These are phyloP conservation scores for Colletotrichum lindemuthianum DNA, from an alignment of 2,329 filamentous ascomycete genomes.

Conservation along the genomic window DNA sequence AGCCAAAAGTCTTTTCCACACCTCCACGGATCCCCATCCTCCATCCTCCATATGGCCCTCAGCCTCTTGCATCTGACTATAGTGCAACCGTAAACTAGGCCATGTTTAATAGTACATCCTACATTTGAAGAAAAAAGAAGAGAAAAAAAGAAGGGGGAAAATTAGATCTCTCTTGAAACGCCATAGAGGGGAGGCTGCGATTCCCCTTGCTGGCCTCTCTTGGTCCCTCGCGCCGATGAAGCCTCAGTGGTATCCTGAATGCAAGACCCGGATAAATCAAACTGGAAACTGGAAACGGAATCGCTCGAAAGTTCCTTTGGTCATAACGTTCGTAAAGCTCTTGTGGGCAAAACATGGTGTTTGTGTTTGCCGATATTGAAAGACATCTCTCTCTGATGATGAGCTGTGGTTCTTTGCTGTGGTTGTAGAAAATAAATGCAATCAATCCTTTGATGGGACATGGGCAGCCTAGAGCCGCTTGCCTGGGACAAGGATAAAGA, in stretches of 20 bases:
- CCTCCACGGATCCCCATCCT: neutral
- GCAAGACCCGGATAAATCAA: constrained; percentile 15
- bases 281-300: constrained; percentile 10
- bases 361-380: neutral
- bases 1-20: constrained; percentile 26
- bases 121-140: constrained; percentile 17
- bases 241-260: constrained; percentile 29
- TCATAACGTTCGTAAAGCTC: constrained; percentile 34
- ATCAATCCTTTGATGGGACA: constrained; percentile 8
- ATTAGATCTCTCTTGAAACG: constrained; percentile 26
- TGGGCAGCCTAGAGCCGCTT: constrained; percentile 70
- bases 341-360: neutral
- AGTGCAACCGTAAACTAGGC: neutral
- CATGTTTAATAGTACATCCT: neutral
- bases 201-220: constrained; percentile 10
- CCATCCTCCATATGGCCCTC: neutral
- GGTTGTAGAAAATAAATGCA: neutral
- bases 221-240: constrained; percentile 22
- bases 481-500: constrained; percentile 96
- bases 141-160: constrained; percentile 5
- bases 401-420: neutral
- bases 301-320: constrained; percentile 31
- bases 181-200: constrained; percentile 17
- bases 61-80: neutral
- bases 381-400: neutral